Evolutionary conservation across 2,329 filamentous ascomycete species (phyloP).

Genomic region (Fusarium ambrosium): DNA sequence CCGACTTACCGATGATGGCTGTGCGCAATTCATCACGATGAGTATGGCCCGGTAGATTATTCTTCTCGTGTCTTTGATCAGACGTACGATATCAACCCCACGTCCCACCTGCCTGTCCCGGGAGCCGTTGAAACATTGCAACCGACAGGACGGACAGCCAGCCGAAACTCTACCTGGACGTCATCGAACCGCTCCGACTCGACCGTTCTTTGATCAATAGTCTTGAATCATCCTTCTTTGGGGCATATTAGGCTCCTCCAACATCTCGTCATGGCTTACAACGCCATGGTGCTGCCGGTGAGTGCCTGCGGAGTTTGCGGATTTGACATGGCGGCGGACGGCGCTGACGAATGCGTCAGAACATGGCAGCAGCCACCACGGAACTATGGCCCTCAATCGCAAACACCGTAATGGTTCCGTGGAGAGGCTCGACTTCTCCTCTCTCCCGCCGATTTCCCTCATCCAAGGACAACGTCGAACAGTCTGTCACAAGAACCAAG

Average conservation of each 20-base stretch:
- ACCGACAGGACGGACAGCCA: conserved; percentile 18
- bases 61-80: conserved; percentile 30
- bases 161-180: conserved; percentile 29
- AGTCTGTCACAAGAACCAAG: conserved; percentile 21
- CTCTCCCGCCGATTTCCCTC: conserved; percentile 27
- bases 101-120: conserved; percentile 6
- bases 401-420: conserved; percentile 56
- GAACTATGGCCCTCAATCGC: conserved; percentile 63
- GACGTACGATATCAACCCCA: conserved; percentile 20
- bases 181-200: conserved; percentile 39
- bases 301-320: conserved; percentile 17
- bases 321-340: conserved; percentile 6
- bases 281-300: conserved; percentile 50
- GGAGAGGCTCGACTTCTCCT: conserved; percentile 38
- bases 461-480: conserved; percentile 10
- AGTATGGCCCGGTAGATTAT: conserved; percentile 43
- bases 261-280: conserved; percentile 44
- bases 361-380: conserved; percentile 58
- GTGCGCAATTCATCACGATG: conserved; percentile 46
- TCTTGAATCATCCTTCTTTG: conserved; percentile 15
- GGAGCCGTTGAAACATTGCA: conserved; percentile 23
- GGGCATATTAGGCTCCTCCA: conserved; percentile 22
- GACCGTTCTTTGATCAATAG: conserved; percentile 22
- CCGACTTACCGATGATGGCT: conserved; percentile 35
- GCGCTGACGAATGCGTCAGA: conserved; percentile 49